A percentile compares a stretch with the other conserved stretches of the same genome.
Evolutionary conservation across 2,329 filamentous ascomycete genomes (phyloP).

Genomic region (Diaporthe citri): DNA sequence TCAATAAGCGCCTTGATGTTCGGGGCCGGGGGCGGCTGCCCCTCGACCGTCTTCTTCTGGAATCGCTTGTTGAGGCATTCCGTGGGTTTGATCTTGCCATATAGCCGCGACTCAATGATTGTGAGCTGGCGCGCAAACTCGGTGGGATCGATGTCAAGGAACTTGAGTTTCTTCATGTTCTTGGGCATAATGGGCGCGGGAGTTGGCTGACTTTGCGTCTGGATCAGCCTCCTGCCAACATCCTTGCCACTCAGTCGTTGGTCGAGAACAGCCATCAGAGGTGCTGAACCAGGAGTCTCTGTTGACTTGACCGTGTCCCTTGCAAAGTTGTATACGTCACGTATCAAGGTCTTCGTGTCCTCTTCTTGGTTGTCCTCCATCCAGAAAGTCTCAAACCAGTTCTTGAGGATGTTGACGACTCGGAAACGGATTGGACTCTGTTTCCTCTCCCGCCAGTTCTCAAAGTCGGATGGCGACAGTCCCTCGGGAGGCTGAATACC

Average conservation of each 20-base stretch:
- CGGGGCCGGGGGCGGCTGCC: constrained; percentile 85
- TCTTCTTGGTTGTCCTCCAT: constrained; percentile 90
- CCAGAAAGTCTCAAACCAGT: constrained; percentile 99
- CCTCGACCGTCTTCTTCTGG: constrained; percentile 92
- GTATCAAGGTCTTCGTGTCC: constrained; percentile 85
- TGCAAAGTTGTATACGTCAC: constrained; percentile 90
- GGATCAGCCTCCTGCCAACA: constrained; percentile 85
- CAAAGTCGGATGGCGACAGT: constrained; percentile 79
- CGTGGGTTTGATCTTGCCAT: constrained; percentile 94
- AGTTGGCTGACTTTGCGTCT: constrained; percentile 85
- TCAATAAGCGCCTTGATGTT: constrained; percentile 97
- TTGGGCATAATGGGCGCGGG: constrained; percentile 94
- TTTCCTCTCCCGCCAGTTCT: constrained; percentile 92
- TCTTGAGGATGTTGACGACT: constrained; percentile 97
- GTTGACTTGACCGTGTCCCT: constrained; percentile 93
- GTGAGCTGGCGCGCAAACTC: constrained; percentile 98
- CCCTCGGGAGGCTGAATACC: constrained; percentile 91
- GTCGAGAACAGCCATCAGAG: constrained; percentile 88
- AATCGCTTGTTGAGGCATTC: constrained; percentile 99
- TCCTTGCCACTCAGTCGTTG: constrained; percentile 91
- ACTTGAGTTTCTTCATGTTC: constrained; percentile 99
- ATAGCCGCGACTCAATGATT: constrained; percentile 94
- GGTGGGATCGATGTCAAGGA: constrained; percentile 93
- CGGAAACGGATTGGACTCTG: constrained; percentile 96
- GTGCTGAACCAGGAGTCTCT: constrained; percentile 88